Base-by-base conservation (phyloP, 352 stramenopile genomes). In the Phytophthora europaea region DNA sequence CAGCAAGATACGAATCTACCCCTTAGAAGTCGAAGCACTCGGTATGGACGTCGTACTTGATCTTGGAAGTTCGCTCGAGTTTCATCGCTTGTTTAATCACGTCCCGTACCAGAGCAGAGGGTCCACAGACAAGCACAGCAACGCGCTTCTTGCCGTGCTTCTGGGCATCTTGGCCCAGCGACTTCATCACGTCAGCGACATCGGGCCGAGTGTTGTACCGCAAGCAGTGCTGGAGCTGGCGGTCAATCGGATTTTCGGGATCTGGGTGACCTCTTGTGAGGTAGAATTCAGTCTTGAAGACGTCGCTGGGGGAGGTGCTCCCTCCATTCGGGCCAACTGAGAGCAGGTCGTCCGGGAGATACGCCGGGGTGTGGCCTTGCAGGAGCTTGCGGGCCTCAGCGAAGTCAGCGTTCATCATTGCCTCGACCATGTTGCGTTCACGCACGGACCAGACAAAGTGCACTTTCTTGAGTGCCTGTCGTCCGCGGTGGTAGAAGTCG, bases 371-470 rank as follows among this genome's bases (percentile, higher is more conserved):
- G 59, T 73, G 57, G 9, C 58, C 57, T 15, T 55, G 57, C 3
- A 73, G 16, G 6, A 47, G 38, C 26, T 52, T 67, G 0, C 50
- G 65, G 6, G 36, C 26, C 5, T 73, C 50, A 6, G 67, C 58
- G 34, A 65, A 61, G 1, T 65, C 47, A 3, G 62, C 9, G 8
- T 75, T 67, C 56, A 59, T 65, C 60, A 69, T 79, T 0, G 78
- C 76, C 31, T 79, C 54, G 0, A 82, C 55, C 58, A 83, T 74
- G 22, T 74, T 71, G 0, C 78, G 76, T 8, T 88, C 79, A 2
- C 79, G 76, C 0, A 80, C 66, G 13, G 78, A 57, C 81, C 81
- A 88, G 0, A 83, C 68, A 48, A 88, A 88, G 51, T 72, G 64
- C 13, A 82, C 73, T 12, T 78, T 78, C 15, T 80, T 60, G 10